Percentiles rank a stretch among this genome's conserved stretches.
These are phyloP conservation scores for Zoysia matrella DNA, from an alignment of 202 grass and related monocot genomes.

Conservation along the genomic window DNA sequence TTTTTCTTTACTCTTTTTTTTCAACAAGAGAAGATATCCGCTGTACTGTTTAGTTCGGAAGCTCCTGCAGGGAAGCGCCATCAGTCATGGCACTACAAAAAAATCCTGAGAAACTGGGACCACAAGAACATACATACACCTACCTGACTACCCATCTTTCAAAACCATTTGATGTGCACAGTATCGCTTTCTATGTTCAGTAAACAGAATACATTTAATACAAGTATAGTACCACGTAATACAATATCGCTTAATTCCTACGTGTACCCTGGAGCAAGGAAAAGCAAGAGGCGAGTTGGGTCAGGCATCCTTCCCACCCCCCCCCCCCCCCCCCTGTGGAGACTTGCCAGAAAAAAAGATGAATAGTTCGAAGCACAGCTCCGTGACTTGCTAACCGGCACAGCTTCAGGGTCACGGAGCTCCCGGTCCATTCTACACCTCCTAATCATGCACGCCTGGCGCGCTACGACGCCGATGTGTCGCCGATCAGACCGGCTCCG, in stretches of 20 bases:
- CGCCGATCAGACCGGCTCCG: constrained; percentile 33
- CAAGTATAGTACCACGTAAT: neutral
- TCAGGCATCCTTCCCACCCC: constrained; percentile 65
- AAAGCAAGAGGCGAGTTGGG: constrained; percentile 49
- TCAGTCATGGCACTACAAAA: no score
- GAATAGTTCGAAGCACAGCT: constrained; percentile 37
- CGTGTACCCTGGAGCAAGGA: constrained; percentile 14
- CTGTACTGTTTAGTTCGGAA: no score
- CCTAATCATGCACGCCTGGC: constrained; percentile 10
- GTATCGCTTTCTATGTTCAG: neutral
- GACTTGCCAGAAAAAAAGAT: constrained; percentile 36
- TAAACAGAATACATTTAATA: neutral
- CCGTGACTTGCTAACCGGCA: constrained; percentile 30
- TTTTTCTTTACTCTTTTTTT: no score
- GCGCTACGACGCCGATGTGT: constrained; percentile 31
- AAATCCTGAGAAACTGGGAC: neutral
- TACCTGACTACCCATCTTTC: neutral
- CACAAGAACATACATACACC: neutral
- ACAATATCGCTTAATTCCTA: constrained; percentile 7
- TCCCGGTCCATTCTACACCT: neutral
- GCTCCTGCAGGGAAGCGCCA: no score
- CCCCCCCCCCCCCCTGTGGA: constrained; percentile 22
- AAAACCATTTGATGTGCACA: neutral
- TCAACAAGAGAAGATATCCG: no score
- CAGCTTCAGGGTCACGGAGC: constrained; percentile 27